Percentiles rank a stretch among this genome's conserved stretches.
Conservation (phyloP, 768 basidiomycete species). For the Russula griseocarnosa region DNA sequence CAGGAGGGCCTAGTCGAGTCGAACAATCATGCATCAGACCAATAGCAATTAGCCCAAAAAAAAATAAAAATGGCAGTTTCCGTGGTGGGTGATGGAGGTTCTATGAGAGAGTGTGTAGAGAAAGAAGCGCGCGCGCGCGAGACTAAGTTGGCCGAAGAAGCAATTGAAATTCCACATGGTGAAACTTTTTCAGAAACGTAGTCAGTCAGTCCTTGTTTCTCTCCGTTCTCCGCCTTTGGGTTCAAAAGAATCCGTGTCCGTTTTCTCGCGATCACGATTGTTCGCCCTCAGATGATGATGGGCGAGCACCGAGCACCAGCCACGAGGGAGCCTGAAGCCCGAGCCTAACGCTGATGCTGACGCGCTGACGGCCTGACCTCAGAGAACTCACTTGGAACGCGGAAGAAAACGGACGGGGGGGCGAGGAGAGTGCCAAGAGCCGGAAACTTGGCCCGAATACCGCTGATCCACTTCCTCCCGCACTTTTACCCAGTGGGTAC, state of each 20-base stretch:
- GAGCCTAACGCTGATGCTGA: too few relatives aligned
- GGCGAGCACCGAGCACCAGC: too few relatives aligned
- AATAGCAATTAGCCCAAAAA: neutral
- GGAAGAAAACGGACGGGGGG: too few relatives aligned
- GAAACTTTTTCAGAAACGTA: neutral
- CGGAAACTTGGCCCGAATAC: too few relatives aligned
- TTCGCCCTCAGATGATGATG: neutral
- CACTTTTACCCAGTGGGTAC: too few relatives aligned
- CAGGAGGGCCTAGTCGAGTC: neutral
- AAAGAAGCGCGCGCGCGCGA: conserved; percentile 2
- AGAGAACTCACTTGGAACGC: too few relatives aligned
- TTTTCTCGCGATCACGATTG: neutral
- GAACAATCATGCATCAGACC: neutral
- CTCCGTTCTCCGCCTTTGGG: neutral
- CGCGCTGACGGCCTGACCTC: too few relatives aligned
- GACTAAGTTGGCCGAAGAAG: neutral
- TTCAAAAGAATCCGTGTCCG: neutral
- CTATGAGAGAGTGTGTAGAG: neutral
- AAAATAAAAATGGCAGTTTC: neutral
- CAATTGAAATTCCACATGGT: neutral
- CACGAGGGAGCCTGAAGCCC: too few relatives aligned
- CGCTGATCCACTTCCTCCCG: too few relatives aligned
- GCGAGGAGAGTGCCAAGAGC: too few relatives aligned
- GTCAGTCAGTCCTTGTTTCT: neutral
- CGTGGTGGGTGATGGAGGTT: neutral